Evolutionary conservation across 2,329 filamentous ascomycete species (phyloP), one percentile per base, ranked within the genome.

Genomic region (Xylariaceae sp.): DNA sequence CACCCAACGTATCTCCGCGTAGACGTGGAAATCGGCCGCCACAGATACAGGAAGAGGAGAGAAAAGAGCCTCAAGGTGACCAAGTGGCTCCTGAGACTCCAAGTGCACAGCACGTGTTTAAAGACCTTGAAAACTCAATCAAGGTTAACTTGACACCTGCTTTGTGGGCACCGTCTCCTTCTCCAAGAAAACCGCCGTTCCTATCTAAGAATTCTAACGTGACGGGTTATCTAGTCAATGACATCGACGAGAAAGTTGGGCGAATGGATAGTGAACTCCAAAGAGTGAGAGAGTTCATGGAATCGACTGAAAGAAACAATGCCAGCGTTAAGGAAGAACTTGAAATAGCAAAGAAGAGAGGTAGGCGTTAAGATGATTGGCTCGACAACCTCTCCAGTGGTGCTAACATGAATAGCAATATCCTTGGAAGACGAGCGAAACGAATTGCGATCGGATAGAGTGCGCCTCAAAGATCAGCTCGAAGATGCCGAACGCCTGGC

Each of bases 201-300:
- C 77, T 93, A 66, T 87, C 81, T 61, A 88, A 86, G 76, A 76
- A 86, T 78, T 91, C 92, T 85, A 87, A 90, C 80, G 75, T 82
- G 61, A 80, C 76, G 64, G 72, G 70, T 27, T 83, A 77, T 73
- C 59, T 81, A 90, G 88, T 82, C 66, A 93, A 88, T 81, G 91
- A 97, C 70, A 85, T 92, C 61, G 87, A 92, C 64, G 83, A 83
- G 57, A 85, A 87, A 60, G 81, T 97, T 62, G 85, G 86, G 58
- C 82, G 85, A 55, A 87, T 97, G 74, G 90, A 96, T 64, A 77
- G 79, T 15, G 81, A 93, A 65, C 91, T 91, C 67, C 80, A 82
- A 41, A 78, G 81, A 54, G 78, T 97, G 57, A 87, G 88, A 66
- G 81, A 87, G 53, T 86, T 88, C 59, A 84, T 97, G 67, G 84